Conservation (phyloP, 2,329 filamentous ascomycete genomes). For the Ophiostoma sp. region DNA sequence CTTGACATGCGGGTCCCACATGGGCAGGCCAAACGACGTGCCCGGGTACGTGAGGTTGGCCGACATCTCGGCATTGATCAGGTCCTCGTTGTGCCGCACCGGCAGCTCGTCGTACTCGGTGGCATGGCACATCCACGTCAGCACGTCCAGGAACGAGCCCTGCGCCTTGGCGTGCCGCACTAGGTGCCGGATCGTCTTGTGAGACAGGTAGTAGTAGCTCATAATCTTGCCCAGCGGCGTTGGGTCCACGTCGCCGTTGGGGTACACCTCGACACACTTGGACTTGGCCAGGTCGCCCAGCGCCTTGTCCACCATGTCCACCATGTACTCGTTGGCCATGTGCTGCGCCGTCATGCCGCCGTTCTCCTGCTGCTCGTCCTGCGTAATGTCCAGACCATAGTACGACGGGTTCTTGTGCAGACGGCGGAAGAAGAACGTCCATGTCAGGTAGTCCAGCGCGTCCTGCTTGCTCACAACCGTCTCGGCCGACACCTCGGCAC, state of each 20-base stretch:
- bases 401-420: conserved; percentile 98
- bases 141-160: conserved; percentile 66
- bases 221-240: conserved; percentile 96
- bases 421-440: conserved; percentile 98
- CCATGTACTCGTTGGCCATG: conserved; percentile 89
- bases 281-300: conserved; percentile 76
- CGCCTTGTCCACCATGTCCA: conserved; percentile 83
- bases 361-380: conserved; percentile 55
- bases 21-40: conserved; percentile 64
- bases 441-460: conserved; percentile 93
- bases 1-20: conserved; percentile 99
- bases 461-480: conserved; percentile 94
- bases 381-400: conserved; percentile 89
- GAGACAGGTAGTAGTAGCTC: conserved; percentile 98
- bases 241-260: conserved; percentile 82
- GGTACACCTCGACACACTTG: conserved; percentile 73
- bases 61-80: conserved; percentile 88
- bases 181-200: conserved; percentile 86
- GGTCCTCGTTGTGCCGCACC: conserved; percentile 95
- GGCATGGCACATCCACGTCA: conserved; percentile 89
- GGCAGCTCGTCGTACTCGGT: conserved; percentile 97
- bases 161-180: conserved; percentile 61
- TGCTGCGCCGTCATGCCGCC: conserved; percentile 65
- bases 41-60: conserved; percentile 65
- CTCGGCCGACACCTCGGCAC: conserved; percentile 87